Percentiles rank a stretch among this genome's conserved stretches.
Evolutionary conservation across 495 filamentous ascomycete species (phyloP).

Genomic region (Letharia lupina): DNA sequence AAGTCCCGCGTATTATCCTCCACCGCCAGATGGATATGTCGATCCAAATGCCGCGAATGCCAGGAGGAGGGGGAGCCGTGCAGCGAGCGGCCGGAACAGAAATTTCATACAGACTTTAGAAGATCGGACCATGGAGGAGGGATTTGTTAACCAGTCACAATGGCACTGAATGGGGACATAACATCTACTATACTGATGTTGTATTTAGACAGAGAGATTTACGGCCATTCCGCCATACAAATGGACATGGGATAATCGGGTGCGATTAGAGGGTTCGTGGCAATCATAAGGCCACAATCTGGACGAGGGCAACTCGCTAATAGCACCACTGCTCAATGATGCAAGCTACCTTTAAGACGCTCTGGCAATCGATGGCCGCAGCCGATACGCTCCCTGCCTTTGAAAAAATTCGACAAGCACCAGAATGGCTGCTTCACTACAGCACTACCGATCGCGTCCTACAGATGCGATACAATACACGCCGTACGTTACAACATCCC

Average conservation of each 20-base stretch:
- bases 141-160: conserved; percentile 56
- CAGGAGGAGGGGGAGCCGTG: conserved; percentile 68
- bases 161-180: conserved; percentile 44
- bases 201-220: background rate
- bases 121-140: conserved; percentile 87
- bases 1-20: conserved; percentile 95
- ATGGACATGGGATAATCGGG: background rate
- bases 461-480: background rate
- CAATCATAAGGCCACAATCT: conserved; percentile 9
- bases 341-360: background rate
- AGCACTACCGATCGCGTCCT: background rate
- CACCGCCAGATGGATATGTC: conserved; percentile 77
- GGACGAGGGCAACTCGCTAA: background rate
- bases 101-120: conserved; percentile 93
- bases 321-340: background rate
- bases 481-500: background rate
- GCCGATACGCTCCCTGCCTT: too few relatives aligned
- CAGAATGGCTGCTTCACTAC: background rate
- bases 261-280: background rate
- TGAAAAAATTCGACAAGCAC: background rate
- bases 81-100: conserved; percentile 57
- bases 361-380: background rate
- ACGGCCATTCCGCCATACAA: background rate
- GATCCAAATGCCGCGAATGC: conserved; percentile 51
- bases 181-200: background rate